Percentiles rank a stretch among this genome's conserved stretches.
These are phyloP conservation scores for Discostella stelligera DNA, from an alignment of 352 stramenopile species.

Conservation along the genomic window DNA sequence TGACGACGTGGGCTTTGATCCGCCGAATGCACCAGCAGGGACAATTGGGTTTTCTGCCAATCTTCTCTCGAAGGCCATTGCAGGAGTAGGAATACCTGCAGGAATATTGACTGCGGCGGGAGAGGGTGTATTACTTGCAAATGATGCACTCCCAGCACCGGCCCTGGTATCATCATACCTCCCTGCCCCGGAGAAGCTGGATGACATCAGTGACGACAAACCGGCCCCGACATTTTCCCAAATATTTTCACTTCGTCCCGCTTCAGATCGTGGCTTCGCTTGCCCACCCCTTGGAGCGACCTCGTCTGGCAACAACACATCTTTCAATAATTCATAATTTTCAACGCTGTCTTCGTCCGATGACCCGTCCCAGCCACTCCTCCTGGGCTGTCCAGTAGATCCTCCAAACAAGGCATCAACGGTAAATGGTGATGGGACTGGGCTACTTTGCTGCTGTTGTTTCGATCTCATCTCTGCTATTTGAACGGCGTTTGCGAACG, in stretches of 20 bases:
- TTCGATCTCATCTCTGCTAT: conserved; percentile 21
- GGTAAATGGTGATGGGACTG: conserved; percentile 4
- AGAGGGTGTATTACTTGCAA: conserved; percentile 18
- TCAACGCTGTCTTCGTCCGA: conserved; percentile 20
- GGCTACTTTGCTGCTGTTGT: conserved; percentile 6
- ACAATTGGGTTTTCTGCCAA: conserved; percentile 48
- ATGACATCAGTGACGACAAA: conserved; percentile 18
- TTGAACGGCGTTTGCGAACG: conserved; percentile 22
- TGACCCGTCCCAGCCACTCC: conserved; percentile 14
- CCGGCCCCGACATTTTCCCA: conserved; percentile 10
- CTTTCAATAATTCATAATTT: conserved; percentile 41
- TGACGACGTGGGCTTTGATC: conserved; percentile 33
- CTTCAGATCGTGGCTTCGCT: conserved; percentile 4
- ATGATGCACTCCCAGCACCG: conserved; percentile 29
- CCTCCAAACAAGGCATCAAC: conserved; percentile 31
- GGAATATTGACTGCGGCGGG: conserved; percentile 17
- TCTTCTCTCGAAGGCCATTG: conserved; percentile 43
- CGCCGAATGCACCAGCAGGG: conserved; percentile 37
- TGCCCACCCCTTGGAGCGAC: conserved; percentile 21
- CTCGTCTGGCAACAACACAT: conserved; percentile 46
- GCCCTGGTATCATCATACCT: conserved; percentile 32
- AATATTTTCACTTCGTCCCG: conserved; percentile 9
- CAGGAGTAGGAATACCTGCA: conserved; percentile 24
- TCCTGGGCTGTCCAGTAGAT: conserved; percentile 1
- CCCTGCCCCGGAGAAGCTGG: conserved; percentile 11